Evolutionary conservation across 1,284 basidiomycete species (phyloP), one percentile per base, ranked within the genome.

Genomic region (Cryptococcus jaspeensis): DNA sequence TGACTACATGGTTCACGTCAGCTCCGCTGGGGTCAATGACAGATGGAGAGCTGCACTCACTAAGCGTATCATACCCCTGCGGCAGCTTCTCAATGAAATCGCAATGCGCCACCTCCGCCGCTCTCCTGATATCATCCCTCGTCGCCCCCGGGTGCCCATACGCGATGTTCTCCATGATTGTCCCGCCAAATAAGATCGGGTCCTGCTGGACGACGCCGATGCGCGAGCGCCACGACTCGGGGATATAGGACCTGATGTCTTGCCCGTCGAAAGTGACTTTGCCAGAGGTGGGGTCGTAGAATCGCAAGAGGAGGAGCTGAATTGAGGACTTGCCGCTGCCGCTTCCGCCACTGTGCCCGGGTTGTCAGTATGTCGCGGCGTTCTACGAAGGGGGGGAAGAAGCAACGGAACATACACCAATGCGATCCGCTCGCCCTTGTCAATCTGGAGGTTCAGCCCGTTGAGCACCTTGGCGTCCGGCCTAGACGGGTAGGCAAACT

Each of bases 401-500:
- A 32, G 4, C n/a, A n/a, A n/a, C n/a, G n/a, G n/a, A n/a, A 59
- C 68, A 54, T 40, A 70, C 66, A 79, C 78, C 6, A 83, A 69
- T 3, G 78, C 79, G 0, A 78, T 71, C 35, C 77, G 68, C 58
- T 78, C 77, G 9, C 81, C 81, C 20, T 73, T 73, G 42, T 80
- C 75, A 52, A 82, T 80, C 13, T 75, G 69, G 35, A 79, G 72
- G 54, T 70, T 76, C 53, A 81, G 69, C 41, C 87, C 86, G 68
- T 91, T 87, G 61, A 96, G 83, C 42, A 97, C 89, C 39, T 84
- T 85, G 2, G 94, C 87, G 46, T 85, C 83, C 0, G 90, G 90
- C 32, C 95, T 87, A 1, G 91, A 89, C 1, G 95, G 95, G 72
- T 99, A 99, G 68, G 81, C 87, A 80, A 98, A 97, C 50, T 84